phyloP scores from a whole-genome alignment of 768 basidiomycete genomes.

The Suillus fuscotomentosus region DNA sequence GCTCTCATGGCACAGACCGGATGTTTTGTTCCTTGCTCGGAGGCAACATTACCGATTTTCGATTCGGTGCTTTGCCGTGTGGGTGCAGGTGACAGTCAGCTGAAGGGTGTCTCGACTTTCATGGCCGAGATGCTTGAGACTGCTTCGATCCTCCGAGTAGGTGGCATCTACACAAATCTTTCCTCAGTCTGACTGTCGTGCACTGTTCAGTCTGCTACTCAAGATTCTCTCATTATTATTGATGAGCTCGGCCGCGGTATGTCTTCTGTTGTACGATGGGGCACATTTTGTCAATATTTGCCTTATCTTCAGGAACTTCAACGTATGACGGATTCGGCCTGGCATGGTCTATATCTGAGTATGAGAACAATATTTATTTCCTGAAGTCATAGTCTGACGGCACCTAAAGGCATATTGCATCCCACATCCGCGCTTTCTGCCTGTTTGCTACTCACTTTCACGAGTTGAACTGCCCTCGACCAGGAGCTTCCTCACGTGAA shows the following conservation, averaged over 20 bases:
- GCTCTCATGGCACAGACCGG: constrained; percentile 95
- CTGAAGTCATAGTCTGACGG: background rate
- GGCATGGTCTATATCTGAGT: constrained; percentile 99
- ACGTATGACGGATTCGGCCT: constrained; percentile 98
- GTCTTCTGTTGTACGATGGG: background rate
- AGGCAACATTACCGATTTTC: constrained; percentile 87
- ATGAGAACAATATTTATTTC: constrained; percentile 20
- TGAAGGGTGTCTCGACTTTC: constrained; percentile 98
- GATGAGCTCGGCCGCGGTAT: constrained; percentile 92
- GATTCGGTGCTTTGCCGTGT: constrained; percentile 95
- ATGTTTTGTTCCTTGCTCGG: constrained; percentile 90
- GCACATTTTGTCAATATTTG: background rate
- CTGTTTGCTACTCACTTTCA: constrained; percentile 98
- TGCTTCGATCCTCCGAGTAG: constrained; percentile 85
- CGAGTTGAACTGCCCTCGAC: constrained; percentile 91
- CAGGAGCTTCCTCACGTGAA: constrained; percentile 85
- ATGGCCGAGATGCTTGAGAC: constrained; percentile 99
- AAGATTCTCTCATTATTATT: constrained; percentile 93
- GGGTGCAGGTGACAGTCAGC: constrained; percentile 95
- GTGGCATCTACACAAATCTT: constrained; percentile 12
- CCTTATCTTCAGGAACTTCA: constrained; percentile 69
- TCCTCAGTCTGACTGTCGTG: background rate
- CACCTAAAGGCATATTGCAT: constrained; percentile 78
- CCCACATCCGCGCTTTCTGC: constrained; percentile 89
- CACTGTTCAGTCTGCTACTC: constrained; percentile 72